A percentile compares a stretch with the other conserved stretches of the same genome.
These are phyloP conservation scores for Suillus spraguei DNA, from an alignment of 768 basidiomycete species.

Conservation along the genomic window DNA sequence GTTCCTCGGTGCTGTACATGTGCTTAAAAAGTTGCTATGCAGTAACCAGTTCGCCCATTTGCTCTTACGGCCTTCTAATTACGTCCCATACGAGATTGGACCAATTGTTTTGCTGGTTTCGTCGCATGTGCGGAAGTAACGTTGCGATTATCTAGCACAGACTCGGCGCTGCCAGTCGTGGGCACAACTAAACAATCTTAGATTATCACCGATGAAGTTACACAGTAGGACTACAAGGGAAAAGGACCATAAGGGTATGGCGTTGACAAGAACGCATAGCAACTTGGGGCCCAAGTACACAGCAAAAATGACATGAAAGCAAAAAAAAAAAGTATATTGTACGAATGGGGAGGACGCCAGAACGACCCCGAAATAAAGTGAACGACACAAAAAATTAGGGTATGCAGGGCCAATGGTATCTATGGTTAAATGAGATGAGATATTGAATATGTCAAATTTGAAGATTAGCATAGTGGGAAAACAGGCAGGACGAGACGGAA, in stretches of 20 bases:
- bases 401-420: conserved; percentile 6
- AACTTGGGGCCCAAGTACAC: not conserved
- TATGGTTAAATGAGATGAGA: not conserved
- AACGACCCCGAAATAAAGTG: not conserved
- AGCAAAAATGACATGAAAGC: not conserved
- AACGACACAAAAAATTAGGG: conserved; percentile 9
- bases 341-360: not conserved
- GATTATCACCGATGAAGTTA: not conserved
- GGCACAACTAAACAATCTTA: not conserved
- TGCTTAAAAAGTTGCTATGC: not conserved
- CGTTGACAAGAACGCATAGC: conserved; percentile 7
- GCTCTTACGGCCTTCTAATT: not conserved
- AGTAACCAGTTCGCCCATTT: not conserved
- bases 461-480: not conserved
- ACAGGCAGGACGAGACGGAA: not conserved
- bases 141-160: not conserved
- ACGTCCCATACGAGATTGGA: not conserved
- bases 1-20: not conserved
- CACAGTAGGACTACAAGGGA: not conserved
- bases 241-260: not conserved
- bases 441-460: not conserved
- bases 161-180: not conserved
- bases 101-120: not conserved
- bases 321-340: not conserved
- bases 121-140: not conserved